These are phyloP conservation scores for Aspergillus fijiensis DNA, from an alignment of 2,329 filamentous ascomycete species.

Conservation along the genomic window DNA sequence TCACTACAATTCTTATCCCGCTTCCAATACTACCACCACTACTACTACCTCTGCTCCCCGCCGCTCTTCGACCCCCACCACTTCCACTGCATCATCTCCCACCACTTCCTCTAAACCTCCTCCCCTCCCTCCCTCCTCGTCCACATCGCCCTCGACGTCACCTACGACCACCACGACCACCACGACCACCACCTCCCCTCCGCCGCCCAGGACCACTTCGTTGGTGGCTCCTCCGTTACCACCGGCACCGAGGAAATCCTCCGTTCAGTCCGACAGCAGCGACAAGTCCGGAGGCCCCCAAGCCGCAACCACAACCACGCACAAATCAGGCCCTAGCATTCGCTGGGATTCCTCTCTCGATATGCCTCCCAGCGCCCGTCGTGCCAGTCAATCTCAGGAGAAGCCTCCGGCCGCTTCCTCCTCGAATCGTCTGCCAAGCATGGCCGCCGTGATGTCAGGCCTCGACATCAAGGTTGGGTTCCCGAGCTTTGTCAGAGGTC, in stretches of 20 bases:
- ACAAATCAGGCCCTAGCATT: slow-evolving; percentile 27
- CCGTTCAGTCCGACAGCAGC: slow-evolving; percentile 11
- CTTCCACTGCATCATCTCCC: slow-evolving; percentile 12
- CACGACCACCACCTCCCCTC: slow-evolving; percentile 12
- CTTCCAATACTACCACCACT: slow-evolving; percentile 33
- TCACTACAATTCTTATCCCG: slow-evolving; percentile 29
- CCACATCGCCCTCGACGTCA: slow-evolving; percentile 11
- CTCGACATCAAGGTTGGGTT: slow-evolving; percentile 37
- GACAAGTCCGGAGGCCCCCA: slow-evolving; percentile 23
- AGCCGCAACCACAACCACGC: slow-evolving; percentile 15
- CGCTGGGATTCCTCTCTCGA: slow-evolving; percentile 21
- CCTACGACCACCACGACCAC: slow-evolving; percentile 13
- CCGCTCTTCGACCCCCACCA: slow-evolving; percentile 16
- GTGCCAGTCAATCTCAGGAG: slow-evolving; percentile 43
- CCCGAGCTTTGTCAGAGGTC: slow-evolving; percentile 36
- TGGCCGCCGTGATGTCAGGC: slow-evolving; percentile 49
- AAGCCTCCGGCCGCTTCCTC: slow-evolving; percentile 13
- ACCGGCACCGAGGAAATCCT: slow-evolving; percentile 10
- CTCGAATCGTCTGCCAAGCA: slow-evolving; percentile 30
- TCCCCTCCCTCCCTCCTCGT: slow-evolving; percentile 10
- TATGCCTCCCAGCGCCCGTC: slow-evolving; percentile 32
- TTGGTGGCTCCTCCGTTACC: slow-evolving; percentile 8
- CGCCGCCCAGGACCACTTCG: slow-evolving; percentile 5
- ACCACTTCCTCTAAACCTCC: slow-evolving; percentile 23
- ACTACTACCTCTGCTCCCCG: slow-evolving; percentile 17